A percentile compares a stretch with the other conserved stretches of the same genome.
phyloP scores from a whole-genome alignment of 108 stramenopile species.

The Cylindrotheca closterium region DNA sequence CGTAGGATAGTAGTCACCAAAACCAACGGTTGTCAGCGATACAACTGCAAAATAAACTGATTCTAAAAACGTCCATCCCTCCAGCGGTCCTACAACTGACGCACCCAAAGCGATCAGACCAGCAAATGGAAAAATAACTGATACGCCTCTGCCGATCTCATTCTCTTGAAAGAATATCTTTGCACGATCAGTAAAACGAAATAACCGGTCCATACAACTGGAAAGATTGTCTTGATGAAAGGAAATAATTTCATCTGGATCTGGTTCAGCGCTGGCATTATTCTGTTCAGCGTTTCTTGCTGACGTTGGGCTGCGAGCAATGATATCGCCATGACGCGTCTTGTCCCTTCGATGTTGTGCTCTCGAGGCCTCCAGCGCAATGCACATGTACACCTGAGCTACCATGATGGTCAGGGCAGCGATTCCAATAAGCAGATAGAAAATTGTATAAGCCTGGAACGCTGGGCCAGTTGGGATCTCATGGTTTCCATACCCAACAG shows the following conservation, averaged over 20 bases:
- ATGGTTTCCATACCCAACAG: slow-evolving; percentile 81
- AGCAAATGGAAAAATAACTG: slow-evolving; percentile 74
- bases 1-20: slow-evolving; percentile 75
- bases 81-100: slow-evolving; percentile 65
- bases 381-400: slow-evolving; percentile 81
- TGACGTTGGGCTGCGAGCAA: slow-evolving; percentile 9
- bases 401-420: slow-evolving; percentile 79
- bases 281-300: slow-evolving; percentile 3
- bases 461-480: slow-evolving; percentile 63
- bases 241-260: slow-evolving; percentile 11
- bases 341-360: slow-evolving; percentile 55
- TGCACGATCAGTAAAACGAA: slow-evolving; percentile 39
- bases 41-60: slow-evolving; percentile 81
- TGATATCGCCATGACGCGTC: slow-evolving; percentile 19
- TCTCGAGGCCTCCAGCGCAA: slow-evolving; percentile 75
- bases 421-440: slow-evolving; percentile 78
- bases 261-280: slow-evolving; percentile 8
- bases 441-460: slow-evolving; percentile 73
- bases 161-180: slow-evolving; percentile 52
- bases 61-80: slow-evolving; percentile 83
- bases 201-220: slow-evolving; percentile 18
- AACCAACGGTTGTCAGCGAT: slow-evolving; percentile 79
- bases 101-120: slow-evolving; percentile 77
- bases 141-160: slow-evolving; percentile 58
- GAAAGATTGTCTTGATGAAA: slow-evolving; percentile 5